Base-by-base conservation (phyloP, 441 rosid genomes). In the Adansonia madagascariensis region DNA sequence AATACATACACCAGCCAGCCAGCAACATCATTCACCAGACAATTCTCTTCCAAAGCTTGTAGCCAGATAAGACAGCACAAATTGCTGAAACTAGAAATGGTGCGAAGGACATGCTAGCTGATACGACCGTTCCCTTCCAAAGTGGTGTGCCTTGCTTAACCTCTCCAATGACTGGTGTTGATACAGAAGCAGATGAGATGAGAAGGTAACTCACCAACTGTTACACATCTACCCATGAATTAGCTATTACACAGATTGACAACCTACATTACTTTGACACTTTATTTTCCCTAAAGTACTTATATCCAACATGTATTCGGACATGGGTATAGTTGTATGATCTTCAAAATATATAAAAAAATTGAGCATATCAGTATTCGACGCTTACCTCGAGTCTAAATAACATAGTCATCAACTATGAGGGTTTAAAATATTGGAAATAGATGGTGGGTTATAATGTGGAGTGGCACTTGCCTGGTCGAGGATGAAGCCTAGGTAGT, bases 31-130 rank as follows among this genome's bases (percentile, higher is more conserved):
- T 31, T 85, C 84, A 85, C 95, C 98, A 94, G 47, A 76, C 84
- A 77, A 88, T 83, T 88, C 96, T 90, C 86, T 92, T 92, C 71
- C 93, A 92, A 72, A 92, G 96, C 86, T 81, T 92, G 89, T 91
- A 88, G 15, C 96, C 95, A 14, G 96, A 90, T 31, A 92, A 47
- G 70, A 89, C 59, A 74, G 86, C 68, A 62, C 87, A 90, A 39
- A 62, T 60, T 66, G 80, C 86, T 12, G 86, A 44, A 64, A 85
- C 75, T 2, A 86, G 24, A 82, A 88, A 91, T 17, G 86, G 76
- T 62, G 81, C 85, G 14, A 86, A 82, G 71, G 93, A 89, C 85
- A 84, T 80, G 67, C 76, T 74, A 24, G 82, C 79, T 43, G 93
- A 85, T 70, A 85, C 44, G 3, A 85, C 78, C 27, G 92, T 77